Conservation (phyloP, 768 basidiomycete species). For the Tremella yokohamensis region DNA sequence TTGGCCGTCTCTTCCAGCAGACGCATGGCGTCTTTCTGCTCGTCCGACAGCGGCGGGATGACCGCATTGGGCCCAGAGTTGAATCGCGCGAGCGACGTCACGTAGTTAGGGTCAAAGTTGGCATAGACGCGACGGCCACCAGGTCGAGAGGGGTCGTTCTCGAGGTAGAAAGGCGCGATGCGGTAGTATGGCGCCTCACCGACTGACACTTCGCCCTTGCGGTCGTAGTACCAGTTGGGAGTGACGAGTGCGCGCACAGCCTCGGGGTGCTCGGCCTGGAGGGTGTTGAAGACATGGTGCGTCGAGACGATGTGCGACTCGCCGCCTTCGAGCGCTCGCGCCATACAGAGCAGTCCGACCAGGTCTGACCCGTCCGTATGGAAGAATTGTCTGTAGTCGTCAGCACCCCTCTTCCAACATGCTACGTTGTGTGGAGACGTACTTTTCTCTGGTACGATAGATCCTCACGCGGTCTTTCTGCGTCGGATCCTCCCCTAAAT, state of each 20-base stretch:
- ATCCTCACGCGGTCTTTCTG: slow-evolving; percentile 36
- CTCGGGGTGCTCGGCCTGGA: slow-evolving; percentile 47
- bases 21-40: slow-evolving; percentile 43
- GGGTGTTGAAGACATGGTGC: slow-evolving; percentile 45
- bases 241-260: slow-evolving; percentile 36
- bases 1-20: slow-evolving; percentile 46
- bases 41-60: slow-evolving; percentile 32
- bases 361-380: slow-evolving; percentile 47
- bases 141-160: not conserved
- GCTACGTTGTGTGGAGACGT: not conserved
- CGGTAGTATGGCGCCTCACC: slow-evolving; percentile 40
- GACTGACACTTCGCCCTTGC: slow-evolving; percentile 48
- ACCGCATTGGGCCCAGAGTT: slow-evolving; percentile 22
- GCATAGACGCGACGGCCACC: slow-evolving; percentile 8
- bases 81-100: slow-evolving; percentile 21
- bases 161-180: slow-evolving; percentile 22
- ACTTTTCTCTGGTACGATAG: slow-evolving; percentile 29
- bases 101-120: slow-evolving; percentile 23
- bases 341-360: slow-evolving; percentile 49
- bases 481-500: slow-evolving; percentile 48
- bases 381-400: slow-evolving; percentile 44
- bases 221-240: slow-evolving; percentile 50
- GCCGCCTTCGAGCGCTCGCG: slow-evolving; percentile 46
- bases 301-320: slow-evolving; percentile 47
- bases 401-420: not conserved